phyloP scores from a whole-genome alignment of 2,329 filamentous ascomycete species.

The Dactylellina sp. region DNA sequence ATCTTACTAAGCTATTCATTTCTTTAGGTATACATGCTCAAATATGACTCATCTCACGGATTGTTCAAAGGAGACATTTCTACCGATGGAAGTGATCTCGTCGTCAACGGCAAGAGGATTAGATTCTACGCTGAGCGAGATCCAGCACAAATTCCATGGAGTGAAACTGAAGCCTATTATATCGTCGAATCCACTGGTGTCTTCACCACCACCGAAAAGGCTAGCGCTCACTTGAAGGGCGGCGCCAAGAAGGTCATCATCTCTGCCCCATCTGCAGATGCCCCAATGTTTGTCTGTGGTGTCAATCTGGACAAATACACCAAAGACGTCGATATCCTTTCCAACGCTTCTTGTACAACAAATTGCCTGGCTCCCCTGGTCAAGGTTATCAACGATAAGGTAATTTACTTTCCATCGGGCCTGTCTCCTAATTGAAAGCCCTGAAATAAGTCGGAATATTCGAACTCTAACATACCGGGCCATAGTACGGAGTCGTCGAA shows the following conservation, averaged over 20 bases:
- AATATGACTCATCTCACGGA: conserved; percentile 98
- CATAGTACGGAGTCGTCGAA: conserved; percentile 86
- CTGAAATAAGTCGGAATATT: too few relatives aligned
- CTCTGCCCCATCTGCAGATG: conserved; percentile 83
- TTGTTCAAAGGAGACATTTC: conserved; percentile 92
- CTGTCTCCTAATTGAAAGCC: too few relatives aligned
- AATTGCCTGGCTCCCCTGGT: conserved; percentile 99
- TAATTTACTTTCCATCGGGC: conserved; percentile 3
- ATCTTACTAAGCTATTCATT: neutral
- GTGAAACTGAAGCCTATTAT: conserved; percentile 87
- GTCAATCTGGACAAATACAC: conserved; percentile 97
- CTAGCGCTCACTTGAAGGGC: conserved; percentile 90
- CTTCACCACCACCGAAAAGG: conserved; percentile 99
- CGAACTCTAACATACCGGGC: neutral
- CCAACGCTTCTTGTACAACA: conserved; percentile 99
- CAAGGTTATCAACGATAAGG: conserved; percentile 98
- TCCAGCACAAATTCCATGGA: conserved; percentile 90
- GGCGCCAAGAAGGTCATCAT: conserved; percentile 97
- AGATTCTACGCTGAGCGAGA: conserved; percentile 95
- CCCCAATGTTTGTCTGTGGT: conserved; percentile 99
- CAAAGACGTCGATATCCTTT: conserved; percentile 89
- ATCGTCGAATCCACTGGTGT: conserved; percentile 98
- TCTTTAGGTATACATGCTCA: conserved; percentile 94
- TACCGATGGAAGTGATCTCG: conserved; percentile 72
- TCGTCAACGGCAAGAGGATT: conserved; percentile 94